Conservation (phyloP, 306 rosid species). For the Styphnolobium japonicum region DNA sequence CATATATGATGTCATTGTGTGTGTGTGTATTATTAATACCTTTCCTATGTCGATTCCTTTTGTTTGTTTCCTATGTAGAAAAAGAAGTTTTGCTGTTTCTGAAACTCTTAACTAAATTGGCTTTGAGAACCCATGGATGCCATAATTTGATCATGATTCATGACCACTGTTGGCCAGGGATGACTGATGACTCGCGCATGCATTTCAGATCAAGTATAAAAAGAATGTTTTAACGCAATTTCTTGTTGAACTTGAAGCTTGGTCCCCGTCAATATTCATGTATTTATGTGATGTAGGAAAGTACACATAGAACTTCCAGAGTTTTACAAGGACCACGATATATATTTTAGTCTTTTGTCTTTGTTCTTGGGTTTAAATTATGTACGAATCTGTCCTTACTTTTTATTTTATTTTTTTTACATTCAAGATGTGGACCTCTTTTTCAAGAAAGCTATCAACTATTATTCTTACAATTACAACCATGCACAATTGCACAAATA, state of each 20-base stretch:
- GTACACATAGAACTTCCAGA: not conserved
- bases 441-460: too few relatives aligned
- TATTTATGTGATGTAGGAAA: not conserved
- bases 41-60: not conserved
- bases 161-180: not conserved
- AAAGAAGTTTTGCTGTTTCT: conserved; percentile 52
- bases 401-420: too few relatives aligned
- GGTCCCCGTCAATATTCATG: not conserved
- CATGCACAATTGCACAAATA: too few relatives aligned
- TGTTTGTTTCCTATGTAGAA: conserved; percentile 38
- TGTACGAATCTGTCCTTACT: not conserved
- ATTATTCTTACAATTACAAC: too few relatives aligned
- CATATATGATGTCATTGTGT: not conserved
- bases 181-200: not conserved
- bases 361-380: not conserved
- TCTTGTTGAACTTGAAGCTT: not conserved
- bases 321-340: not conserved
- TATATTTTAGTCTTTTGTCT: not conserved
- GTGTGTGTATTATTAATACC: not conserved
- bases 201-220: not conserved
- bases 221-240: not conserved
- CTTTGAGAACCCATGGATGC: not conserved
- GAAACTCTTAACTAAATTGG: not conserved
- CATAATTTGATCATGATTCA: not conserved
- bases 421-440: too few relatives aligned